phyloP scores from a whole-genome alignment of 495 filamentous ascomycete genomes.

The Penicillium goetzii region DNA sequence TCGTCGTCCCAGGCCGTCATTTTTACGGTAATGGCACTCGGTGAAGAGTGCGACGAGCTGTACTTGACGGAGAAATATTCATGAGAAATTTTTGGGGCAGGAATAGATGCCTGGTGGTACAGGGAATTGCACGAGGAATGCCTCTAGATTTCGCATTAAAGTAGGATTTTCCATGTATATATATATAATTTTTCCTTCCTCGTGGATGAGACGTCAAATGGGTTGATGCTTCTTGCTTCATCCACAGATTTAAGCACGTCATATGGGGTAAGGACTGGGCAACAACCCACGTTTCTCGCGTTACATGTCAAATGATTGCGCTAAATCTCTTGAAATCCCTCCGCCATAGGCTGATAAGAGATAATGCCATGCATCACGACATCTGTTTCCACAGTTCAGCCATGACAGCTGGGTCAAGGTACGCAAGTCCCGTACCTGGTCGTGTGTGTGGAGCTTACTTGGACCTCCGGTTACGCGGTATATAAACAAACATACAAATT shows the following conservation, averaged over 20 bases:
- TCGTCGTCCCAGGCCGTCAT: slow-evolving; percentile 13
- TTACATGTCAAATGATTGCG: background rate
- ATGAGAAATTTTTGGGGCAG: background rate
- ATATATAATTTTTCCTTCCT: background rate
- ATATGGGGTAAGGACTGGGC: slow-evolving; percentile 7
- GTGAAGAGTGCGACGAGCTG: background rate
- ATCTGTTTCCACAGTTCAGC: slow-evolving; percentile 6
- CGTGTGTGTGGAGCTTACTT: background rate
- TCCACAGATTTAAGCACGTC: slow-evolving; percentile 13
- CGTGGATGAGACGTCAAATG: background rate
- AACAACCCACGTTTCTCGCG: background rate
- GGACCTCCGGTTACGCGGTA: background rate
- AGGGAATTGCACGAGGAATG: background rate
- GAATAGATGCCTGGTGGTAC: background rate
- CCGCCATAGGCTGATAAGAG: background rate
- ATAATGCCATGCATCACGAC: slow-evolving; percentile 2
- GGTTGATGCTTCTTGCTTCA: slow-evolving; percentile 4
- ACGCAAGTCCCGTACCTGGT: background rate
- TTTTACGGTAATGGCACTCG: background rate
- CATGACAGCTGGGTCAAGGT: background rate
- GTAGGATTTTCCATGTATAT: background rate
- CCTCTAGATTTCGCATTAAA: background rate
- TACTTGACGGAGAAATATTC: background rate
- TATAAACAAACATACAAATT: background rate
- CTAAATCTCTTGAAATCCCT: background rate